Base-by-base conservation (phyloP, 2,329 filamentous ascomycete genomes). In the Trematosphaeria pertusa region DNA sequence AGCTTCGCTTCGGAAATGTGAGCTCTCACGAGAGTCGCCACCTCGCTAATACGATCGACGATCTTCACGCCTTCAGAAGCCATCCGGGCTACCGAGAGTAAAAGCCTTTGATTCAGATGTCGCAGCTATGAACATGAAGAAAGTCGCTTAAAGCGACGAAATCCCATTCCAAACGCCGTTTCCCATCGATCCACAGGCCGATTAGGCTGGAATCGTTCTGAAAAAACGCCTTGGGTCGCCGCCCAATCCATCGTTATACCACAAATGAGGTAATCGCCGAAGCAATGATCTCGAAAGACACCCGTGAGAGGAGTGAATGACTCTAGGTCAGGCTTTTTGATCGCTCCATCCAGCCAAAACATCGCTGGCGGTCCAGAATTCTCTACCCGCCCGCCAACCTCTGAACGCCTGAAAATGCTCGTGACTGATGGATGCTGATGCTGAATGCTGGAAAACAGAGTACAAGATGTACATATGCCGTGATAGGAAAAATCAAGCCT, bases 401-500 rank as follows among this genome's bases (percentile, higher is more conserved):
- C 35, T 42, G 22, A 61, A 61, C 54, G 54, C 59, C 61, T 46
- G 32, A 33, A 28, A 42, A 61, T 56, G 51, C 52, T 54, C 35
- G 39, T 22, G 24, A 20, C 12, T 15, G 17, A 28, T 15, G 4
- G 4, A 33, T 18, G 35, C 12, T 9, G 18, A 22, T 45, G 34
- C 28, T 21, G 37, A 20, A 43, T n/a, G 31, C 19, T 45, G 37
- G n/a, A n/a, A n/a, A n/a, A n/a, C n/a, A n/a, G n/a, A 12, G 38
- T 21, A 24, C 38, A 32, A 41, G 26, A 43, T 15, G 31, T 8
- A 28, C 14, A 15, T n/a, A 5, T n/a, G 10, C 30, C 32, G 33
- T 36, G 22, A 15, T 19, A 5, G 19, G 14, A 4, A n/a, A 18
- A 12, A 12, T 22, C 18, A 36, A 49, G 39, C 55, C 45, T 61